Evolutionary conservation across 2,329 filamentous ascomycete genomes (phyloP).

Genomic region (Fusarium fracticaudum): DNA sequence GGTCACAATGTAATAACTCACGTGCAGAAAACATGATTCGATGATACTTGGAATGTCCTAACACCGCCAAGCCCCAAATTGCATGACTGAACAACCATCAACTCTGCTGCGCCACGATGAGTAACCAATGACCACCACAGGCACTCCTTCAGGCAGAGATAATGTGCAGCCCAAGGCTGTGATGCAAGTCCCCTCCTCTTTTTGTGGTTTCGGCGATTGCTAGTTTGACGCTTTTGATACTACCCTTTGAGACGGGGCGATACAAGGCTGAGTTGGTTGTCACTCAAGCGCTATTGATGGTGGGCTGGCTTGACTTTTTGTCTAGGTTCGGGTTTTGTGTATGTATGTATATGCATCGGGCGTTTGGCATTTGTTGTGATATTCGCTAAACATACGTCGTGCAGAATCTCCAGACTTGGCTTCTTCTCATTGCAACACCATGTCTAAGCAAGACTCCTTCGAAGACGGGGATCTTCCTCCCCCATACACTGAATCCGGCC

Average conservation of each 20-base stretch:
- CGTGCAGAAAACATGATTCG: not conserved
- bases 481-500: slow-evolving; percentile 35
- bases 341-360: slow-evolving; percentile 9
- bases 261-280: slow-evolving; percentile 25
- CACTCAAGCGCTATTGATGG: not conserved
- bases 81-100: slow-evolving; percentile 1
- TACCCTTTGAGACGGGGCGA: not conserved
- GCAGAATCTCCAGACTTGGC: not conserved
- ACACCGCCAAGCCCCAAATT: slow-evolving; percentile 22
- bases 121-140: not conserved
- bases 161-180: slow-evolving; percentile 23
- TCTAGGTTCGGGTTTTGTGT: no score
- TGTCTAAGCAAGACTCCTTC: slow-evolving; percentile 30
- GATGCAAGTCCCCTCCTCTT: not conserved
- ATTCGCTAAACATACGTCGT: not conserved
- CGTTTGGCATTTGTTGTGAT: not conserved
- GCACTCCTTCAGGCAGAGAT: not conserved
- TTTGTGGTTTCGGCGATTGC: slow-evolving; percentile 1
- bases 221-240: not conserved
- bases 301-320: slow-evolving; percentile 30
- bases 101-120: slow-evolving; percentile 16
- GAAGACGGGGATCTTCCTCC: slow-evolving; percentile 37
- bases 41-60: not conserved
- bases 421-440: not conserved
- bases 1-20: not conserved